Evolutionary conservation across 306 rosid species (phyloP).

Genomic region (Cucurbita pepo): DNA sequence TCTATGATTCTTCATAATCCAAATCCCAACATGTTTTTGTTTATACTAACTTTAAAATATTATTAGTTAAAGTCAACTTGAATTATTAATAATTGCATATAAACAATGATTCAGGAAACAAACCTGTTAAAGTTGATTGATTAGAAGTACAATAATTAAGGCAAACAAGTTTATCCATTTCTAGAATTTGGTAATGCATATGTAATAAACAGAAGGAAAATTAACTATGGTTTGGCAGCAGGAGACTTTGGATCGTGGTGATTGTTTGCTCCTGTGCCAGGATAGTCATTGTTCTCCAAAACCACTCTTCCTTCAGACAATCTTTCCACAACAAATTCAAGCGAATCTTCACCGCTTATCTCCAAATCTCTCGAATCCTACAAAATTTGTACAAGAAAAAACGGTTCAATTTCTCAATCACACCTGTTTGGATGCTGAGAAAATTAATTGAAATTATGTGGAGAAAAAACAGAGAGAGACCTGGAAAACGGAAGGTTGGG

Average conservation of each 20-base stretch:
- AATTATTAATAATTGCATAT: neutral
- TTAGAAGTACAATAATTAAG: no score
- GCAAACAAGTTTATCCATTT: neutral
- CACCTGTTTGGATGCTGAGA: neutral
- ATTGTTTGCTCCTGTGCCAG: conserved; percentile 53
- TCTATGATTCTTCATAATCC: neutral
- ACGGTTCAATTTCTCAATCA: neutral
- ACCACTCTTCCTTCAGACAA: conserved; percentile 24
- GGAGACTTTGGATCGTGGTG: conserved; percentile 47
- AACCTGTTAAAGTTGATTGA: neutral
- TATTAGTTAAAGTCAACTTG: neutral
- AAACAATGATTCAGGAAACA: no score
- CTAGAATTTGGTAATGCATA: neutral
- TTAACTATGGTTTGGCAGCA: conserved; percentile 19
- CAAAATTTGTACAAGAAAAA: neutral
- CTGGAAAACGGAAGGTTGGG: conserved; percentile 10
- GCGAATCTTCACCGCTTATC: conserved; percentile 2
- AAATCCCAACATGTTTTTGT: no score
- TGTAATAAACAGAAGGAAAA: no score
- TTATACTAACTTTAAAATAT: no score
- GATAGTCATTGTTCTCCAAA: conserved; percentile 42
- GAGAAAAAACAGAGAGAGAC: neutral
- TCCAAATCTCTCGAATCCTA: conserved; percentile 15
- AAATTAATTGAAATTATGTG: neutral
- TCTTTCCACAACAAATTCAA: neutral